Evolutionary conservation across 495 filamentous ascomycete species (phyloP), one percentile per base, ranked within the genome.

Genomic region (Annulohypoxylon maeteangense): DNA sequence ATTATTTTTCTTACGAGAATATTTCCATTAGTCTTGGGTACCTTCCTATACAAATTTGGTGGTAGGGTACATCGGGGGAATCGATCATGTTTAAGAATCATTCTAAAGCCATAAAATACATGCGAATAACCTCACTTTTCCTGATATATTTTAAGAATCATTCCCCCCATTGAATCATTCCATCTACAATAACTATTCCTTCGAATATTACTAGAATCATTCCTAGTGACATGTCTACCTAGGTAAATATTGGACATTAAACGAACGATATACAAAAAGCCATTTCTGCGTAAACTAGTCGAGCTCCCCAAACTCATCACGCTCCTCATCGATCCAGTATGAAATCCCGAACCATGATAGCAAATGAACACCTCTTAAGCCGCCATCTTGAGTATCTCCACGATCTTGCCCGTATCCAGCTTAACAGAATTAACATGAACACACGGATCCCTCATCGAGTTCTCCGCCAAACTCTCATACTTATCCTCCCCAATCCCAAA

Each of bases 301-400:
- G 7, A 36, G 10, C 32, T 48, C 18, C 6, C 25, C 44, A 6
- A 8, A 23, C 4, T 48, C 8, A 42, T 16, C 38, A 42, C 12
- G 44, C 5, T 23, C 44, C 3, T 14, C 16, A 11, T 1, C 14
- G 2, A 56, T 23, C 53, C 38, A 25, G 31, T 12, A 11, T 12
- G 1, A 12, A 23, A 36, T 10, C 29, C 32, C 31, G 29, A 20
- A 6, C 3, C 10, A 4, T 8, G n/a, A 23, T 10, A 22, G 11
- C 32, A 20, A 25, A 27, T 3, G 10, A 7, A n/a, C 8, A 22
- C 23, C 42, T 18, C 57, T 57, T 53, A 72, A 4, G 59, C 58
- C 1, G 69, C 69, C 80, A 78, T 74, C 55, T 78, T 71, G 18
- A 81, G 64, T 55, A 81, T 80, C 44, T 82, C 76, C 25, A 79